These are phyloP conservation scores for Penicillium manginii DNA, from an alignment of 495 filamentous ascomycete species.

Conservation along the genomic window DNA sequence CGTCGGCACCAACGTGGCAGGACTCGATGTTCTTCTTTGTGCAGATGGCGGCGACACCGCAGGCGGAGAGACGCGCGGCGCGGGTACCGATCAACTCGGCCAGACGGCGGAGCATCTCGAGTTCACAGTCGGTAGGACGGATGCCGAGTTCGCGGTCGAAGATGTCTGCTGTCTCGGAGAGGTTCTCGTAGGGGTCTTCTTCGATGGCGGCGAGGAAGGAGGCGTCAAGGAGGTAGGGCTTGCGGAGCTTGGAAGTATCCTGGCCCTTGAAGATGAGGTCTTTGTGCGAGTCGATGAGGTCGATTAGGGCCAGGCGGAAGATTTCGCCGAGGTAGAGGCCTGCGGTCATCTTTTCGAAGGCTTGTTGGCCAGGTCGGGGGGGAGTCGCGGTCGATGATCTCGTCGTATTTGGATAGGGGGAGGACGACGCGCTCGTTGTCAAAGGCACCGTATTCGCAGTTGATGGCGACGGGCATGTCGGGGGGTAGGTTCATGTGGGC, in stretches of 20 bases:
- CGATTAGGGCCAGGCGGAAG: constrained; percentile 86
- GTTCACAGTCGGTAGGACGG: constrained; percentile 68
- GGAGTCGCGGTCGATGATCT: constrained; percentile 88
- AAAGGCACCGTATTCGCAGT: constrained; percentile 99
- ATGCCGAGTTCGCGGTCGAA: constrained; percentile 76
- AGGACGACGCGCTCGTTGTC: constrained; percentile 95
- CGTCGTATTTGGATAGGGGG: constrained; percentile 81
- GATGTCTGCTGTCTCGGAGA: constrained; percentile 80
- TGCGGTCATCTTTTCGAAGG: constrained; percentile 98
- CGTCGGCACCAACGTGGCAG: constrained; percentile 94
- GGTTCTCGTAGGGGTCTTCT: constrained; percentile 92
- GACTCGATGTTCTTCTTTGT: constrained; percentile 87
- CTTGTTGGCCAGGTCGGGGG: constrained; percentile 94
- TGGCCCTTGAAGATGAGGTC: constrained; percentile 82
- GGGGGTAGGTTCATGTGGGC: constrained; percentile 91
- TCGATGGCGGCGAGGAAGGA: constrained; percentile 97
- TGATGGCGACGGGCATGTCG: constrained; percentile 92
- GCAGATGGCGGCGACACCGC: constrained; percentile 92
- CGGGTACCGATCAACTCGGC: constrained; percentile 94
- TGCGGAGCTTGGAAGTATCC: constrained; percentile 75
- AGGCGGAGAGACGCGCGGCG: constrained; percentile 88
- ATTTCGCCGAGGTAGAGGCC: constrained; percentile 95
- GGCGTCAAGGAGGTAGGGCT: constrained; percentile 84
- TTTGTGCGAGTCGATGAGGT: constrained; percentile 77
- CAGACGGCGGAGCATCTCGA: constrained; percentile 83